Percentiles rank a stretch among this genome's conserved stretches.
These are phyloP conservation scores for Erysimum cheiri DNA, from an alignment of 441 rosid species.

Conservation along the genomic window DNA sequence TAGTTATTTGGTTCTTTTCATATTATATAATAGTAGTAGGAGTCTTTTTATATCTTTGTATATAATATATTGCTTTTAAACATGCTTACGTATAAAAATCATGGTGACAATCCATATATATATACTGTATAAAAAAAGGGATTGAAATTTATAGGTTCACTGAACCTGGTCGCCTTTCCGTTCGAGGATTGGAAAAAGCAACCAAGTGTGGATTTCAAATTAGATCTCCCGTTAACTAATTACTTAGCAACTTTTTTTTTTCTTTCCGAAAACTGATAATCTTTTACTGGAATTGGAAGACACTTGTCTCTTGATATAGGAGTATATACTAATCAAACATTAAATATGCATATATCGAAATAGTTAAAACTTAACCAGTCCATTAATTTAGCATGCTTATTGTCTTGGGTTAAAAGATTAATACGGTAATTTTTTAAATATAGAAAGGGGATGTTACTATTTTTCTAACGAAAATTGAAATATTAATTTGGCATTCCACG, in stretches of 20 bases:
- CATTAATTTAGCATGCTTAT: background rate
- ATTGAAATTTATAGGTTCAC: conserved; percentile 20
- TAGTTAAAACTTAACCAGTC: no score
- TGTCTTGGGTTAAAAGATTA: background rate
- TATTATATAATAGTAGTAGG: background rate
- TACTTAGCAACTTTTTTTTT: background rate
- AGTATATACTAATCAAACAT: no score
- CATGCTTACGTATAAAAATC: conserved; percentile 37
- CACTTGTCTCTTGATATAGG: background rate
- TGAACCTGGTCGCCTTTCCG: conserved; percentile 39
- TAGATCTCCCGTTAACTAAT: background rate
- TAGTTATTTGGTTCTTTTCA: conserved; percentile 14
- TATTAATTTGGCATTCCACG: background rate
- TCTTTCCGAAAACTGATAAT: background rate
- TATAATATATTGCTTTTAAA: conserved; percentile 18
- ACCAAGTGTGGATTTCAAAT: conserved; percentile 10
- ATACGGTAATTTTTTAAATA: background rate
- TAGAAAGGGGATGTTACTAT: background rate
- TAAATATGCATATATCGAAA: background rate
- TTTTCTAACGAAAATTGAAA: background rate
- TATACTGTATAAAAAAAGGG: no score
- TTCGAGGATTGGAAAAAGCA: background rate
- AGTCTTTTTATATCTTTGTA: background rate
- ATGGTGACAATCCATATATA: conserved; percentile 10
- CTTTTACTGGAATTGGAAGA: background rate